These are phyloP conservation scores for Termitomyces sp. DNA, from an alignment of 768 basidiomycete genomes.

Conservation along the genomic window DNA sequence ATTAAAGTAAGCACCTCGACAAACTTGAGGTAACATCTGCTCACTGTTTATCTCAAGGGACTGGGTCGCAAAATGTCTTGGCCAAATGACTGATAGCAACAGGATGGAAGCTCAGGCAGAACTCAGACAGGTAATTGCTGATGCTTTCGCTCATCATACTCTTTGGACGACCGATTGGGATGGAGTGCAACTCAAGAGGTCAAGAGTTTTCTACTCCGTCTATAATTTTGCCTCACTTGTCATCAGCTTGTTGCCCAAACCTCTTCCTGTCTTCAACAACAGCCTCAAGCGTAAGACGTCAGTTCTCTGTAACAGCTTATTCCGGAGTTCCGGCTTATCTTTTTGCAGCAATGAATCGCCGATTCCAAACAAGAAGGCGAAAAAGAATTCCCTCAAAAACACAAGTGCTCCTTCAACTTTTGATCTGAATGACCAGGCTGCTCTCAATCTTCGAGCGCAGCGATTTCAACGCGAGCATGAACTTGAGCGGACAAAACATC, in stretches of 20 bases:
- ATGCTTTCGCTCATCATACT: conserved; percentile 78
- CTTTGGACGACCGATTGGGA: conserved; percentile 96
- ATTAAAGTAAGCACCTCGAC: conserved; percentile 50
- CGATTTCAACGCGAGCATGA: conserved; percentile 91
- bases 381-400: conserved; percentile 11
- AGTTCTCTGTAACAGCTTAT: not conserved
- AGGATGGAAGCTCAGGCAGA: conserved; percentile 86
- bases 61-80: conserved; percentile 92
- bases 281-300: conserved; percentile 70
- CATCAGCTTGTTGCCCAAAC: conserved; percentile 47
- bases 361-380: conserved; percentile 42
- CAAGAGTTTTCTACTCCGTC: conserved; percentile 13
- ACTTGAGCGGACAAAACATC: conserved; percentile 65
- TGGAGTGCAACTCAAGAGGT: conserved; percentile 85
- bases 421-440: conserved; percentile 61
- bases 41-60: conserved; percentile 54
- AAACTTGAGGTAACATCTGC: conserved; percentile 1
- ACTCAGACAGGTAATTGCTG: conserved; percentile 94
- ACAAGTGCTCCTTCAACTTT: conserved; percentile 21
- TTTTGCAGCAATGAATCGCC: conserved; percentile 31
- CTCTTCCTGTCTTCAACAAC: conserved; percentile 37
- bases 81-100: conserved; percentile 87
- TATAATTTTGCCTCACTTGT: conserved; percentile 9
- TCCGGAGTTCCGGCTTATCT: not conserved
- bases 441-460: conserved; percentile 72